Conservation (phyloP, 192 early-diverging fungal genomes). For the Phycomyces blakesleeanus region DNA sequence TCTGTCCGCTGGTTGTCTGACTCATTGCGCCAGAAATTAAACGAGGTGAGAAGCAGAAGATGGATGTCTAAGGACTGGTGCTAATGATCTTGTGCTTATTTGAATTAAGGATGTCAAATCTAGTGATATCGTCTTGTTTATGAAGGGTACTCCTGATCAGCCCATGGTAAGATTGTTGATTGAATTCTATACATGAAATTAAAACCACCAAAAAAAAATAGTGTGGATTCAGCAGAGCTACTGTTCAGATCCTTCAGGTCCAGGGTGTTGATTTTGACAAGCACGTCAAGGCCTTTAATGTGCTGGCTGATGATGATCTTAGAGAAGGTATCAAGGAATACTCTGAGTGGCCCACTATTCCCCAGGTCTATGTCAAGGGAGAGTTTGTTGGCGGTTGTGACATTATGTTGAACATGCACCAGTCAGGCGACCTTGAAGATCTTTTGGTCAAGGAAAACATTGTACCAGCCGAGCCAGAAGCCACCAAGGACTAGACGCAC, state of each 20-base stretch:
- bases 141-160: slow-evolving; percentile 93
- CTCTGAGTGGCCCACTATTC: slow-evolving; percentile 89
- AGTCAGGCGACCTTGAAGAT: slow-evolving; percentile 85
- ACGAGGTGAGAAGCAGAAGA: neutral
- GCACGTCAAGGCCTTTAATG: slow-evolving; percentile 74
- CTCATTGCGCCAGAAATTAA: neutral
- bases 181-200: no score
- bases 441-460: slow-evolving; percentile 69
- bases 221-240: slow-evolving; percentile 94
- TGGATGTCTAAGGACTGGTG: no score
- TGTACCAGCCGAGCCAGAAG: slow-evolving; percentile 20
- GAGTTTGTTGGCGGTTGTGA: slow-evolving; percentile 96
- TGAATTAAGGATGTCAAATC: slow-evolving; percentile 60
- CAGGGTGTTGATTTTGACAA: slow-evolving; percentile 69
- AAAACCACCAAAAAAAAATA: no score
- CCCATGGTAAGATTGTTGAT: slow-evolving; percentile 80
- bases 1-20: neutral
- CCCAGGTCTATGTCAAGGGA: slow-evolving; percentile 94
- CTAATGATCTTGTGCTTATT: no score
- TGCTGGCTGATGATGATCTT: slow-evolving; percentile 85
- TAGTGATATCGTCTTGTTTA: slow-evolving; percentile 84
- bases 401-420: slow-evolving; percentile 90
- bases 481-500: slow-evolving; percentile 20
- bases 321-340: slow-evolving; percentile 93
- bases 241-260: slow-evolving; percentile 82